Conservation (phyloP, 2,329 filamentous ascomycete genomes). For the Calonectria hongkongensis region DNA sequence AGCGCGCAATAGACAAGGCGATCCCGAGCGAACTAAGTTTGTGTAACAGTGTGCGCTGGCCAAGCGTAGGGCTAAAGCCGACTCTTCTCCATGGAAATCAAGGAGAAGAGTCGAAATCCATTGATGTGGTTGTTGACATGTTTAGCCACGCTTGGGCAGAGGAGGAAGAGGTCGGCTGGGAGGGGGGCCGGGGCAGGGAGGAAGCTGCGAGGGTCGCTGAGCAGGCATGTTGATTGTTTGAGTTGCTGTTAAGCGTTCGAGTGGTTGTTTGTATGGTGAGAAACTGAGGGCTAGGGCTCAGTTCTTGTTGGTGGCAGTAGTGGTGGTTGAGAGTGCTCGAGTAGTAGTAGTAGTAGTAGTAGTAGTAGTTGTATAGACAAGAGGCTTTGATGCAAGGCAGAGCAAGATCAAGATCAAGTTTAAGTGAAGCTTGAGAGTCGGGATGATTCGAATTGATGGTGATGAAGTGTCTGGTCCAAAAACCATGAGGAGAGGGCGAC, state of each 20-base stretch:
- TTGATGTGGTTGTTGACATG: constrained; percentile 37
- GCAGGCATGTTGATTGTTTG: constrained; percentile 68
- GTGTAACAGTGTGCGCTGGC: constrained; percentile 47
- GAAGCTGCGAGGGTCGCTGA: constrained; percentile 79
- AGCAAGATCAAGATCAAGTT: constrained; percentile 29
- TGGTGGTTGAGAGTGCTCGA: constrained; percentile 34
- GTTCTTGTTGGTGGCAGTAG: constrained; percentile 46
- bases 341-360: constrained; percentile 28
- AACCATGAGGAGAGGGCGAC: constrained; percentile 53
- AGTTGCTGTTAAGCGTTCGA: constrained; percentile 42
- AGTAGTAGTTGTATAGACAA: neutral
- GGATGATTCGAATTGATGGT: constrained; percentile 51
- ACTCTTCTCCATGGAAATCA: constrained; percentile 21
- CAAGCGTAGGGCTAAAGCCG: constrained; percentile 30
- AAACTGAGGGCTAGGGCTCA: constrained; percentile 51
- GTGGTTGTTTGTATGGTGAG: constrained; percentile 34
- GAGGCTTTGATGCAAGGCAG: constrained; percentile 37
- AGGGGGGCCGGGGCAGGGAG: constrained; percentile 80
- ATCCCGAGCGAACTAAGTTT: constrained; percentile 48
- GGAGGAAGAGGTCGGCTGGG: constrained; percentile 79
- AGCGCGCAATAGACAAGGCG: constrained; percentile 45
- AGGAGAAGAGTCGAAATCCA: constrained; percentile 35
- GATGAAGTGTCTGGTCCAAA: constrained; percentile 43
- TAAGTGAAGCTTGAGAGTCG: constrained; percentile 43
- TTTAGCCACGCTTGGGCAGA: constrained; percentile 76